phyloP scores from a whole-genome alignment of 768 basidiomycete genomes.

The Boletus eberwhitei region DNA sequence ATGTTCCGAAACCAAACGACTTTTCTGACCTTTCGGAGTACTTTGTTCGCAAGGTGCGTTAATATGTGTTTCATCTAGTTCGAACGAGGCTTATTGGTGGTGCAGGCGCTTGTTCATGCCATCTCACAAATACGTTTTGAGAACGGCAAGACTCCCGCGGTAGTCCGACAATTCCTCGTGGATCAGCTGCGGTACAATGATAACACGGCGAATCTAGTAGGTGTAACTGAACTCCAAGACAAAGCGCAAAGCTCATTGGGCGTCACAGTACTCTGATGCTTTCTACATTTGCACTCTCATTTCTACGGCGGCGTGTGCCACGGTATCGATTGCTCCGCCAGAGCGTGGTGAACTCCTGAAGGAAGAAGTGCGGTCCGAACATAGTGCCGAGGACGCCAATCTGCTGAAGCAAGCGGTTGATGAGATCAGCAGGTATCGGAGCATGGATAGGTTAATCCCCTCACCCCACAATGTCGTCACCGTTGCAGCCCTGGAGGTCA shows the following conservation, averaged over 20 bases:
- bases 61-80: background rate
- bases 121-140: slow-evolving; percentile 85
- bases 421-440: slow-evolving; percentile 88
- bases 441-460: slow-evolving; percentile 93
- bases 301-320: slow-evolving; percentile 74
- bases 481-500: slow-evolving; percentile 83
- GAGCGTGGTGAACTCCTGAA: slow-evolving; percentile 77
- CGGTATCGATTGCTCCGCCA: slow-evolving; percentile 71
- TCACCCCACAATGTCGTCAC: slow-evolving; percentile 94
- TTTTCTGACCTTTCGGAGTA: slow-evolving; percentile 91
- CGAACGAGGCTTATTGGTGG: slow-evolving; percentile 4
- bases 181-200: slow-evolving; percentile 95
- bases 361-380: slow-evolving; percentile 61
- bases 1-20: slow-evolving; percentile 93
- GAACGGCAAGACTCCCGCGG: slow-evolving; percentile 79
- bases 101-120: slow-evolving; percentile 72
- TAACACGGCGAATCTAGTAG: slow-evolving; percentile 84
- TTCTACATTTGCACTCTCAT: slow-evolving; percentile 88
- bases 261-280: slow-evolving; percentile 77
- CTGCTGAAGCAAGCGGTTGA: slow-evolving; percentile 71
- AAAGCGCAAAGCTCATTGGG: slow-evolving; percentile 1
- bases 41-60: slow-evolving; percentile 83
- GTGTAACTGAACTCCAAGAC: slow-evolving; percentile 26
- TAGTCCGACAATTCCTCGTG: slow-evolving; percentile 84
- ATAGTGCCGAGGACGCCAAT: slow-evolving; percentile 63